Evolutionary conservation across 352 stramenopile genomes (phyloP).

Genomic region (Pythium rhizo-oryzae): DNA sequence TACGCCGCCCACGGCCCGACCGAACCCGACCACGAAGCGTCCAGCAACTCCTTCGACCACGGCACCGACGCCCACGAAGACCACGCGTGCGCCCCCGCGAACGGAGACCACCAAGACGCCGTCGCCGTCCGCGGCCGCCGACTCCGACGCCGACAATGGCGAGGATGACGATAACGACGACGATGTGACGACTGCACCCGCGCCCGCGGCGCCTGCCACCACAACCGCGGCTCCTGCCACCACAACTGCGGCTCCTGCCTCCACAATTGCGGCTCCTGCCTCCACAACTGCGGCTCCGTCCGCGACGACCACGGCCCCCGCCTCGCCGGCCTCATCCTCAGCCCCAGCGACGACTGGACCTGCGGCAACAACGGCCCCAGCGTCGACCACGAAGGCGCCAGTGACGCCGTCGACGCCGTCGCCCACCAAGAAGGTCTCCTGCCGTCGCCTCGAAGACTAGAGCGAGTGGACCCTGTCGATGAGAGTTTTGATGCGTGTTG

Average conservation of each 20-base stretch:
- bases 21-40: background rate
- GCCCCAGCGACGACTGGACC: no score
- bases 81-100: background rate
- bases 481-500: background rate
- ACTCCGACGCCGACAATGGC: background rate
- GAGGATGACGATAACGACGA: background rate
- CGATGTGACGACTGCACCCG: background rate
- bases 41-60: background rate
- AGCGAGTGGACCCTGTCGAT: background rate
- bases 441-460: background rate
- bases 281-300: background rate
- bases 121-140: constrained; percentile 6
- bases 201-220: background rate
- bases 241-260: background rate
- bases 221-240: background rate
- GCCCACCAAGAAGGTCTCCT: constrained; percentile 6
- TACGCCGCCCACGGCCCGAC: background rate
- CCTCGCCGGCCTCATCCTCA: no score
- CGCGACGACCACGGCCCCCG: no score
- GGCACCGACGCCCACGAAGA: background rate
- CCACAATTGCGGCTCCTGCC: background rate
- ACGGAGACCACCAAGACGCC: constrained; percentile 13
- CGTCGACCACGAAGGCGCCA: constrained; percentile 4
- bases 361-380: constrained; percentile 5
- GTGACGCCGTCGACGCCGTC: background rate